A percentile compares a stretch with the other conserved stretches of the same genome.
Conservation (phyloP, 306 rosid species). For the Ormosia emarginata region DNA sequence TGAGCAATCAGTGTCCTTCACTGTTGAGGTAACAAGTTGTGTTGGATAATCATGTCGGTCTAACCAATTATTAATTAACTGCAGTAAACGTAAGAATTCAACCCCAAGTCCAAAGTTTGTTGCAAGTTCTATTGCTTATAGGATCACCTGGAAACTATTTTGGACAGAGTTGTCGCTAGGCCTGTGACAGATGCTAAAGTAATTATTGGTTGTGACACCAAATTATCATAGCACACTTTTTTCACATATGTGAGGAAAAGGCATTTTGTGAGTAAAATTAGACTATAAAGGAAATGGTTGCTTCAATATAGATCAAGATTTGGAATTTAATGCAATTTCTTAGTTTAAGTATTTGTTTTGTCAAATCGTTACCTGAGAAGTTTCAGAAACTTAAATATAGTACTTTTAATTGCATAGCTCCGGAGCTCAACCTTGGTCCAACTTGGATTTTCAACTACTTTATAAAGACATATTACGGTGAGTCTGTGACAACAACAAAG, state of each 20-base stretch:
- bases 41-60: conserved; percentile 13
- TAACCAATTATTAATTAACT: conserved; percentile 6
- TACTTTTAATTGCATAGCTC: conserved; percentile 2
- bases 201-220: not conserved
- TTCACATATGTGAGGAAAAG: not conserved
- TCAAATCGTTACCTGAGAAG: conserved; percentile 1
- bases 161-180: conserved; percentile 20
- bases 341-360: not conserved
- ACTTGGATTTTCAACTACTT: conserved; percentile 5
- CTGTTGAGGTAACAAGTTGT: not conserved
- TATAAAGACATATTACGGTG: not conserved
- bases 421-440: not conserved
- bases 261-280: not conserved
- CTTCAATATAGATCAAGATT: not conserved
- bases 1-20: not conserved
- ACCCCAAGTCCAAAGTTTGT: not conserved
- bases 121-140: not conserved
- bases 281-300: not conserved
- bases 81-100: not conserved
- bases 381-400: not conserved
- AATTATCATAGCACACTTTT: not conserved
- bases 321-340: not conserved
- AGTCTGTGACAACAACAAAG: not conserved
- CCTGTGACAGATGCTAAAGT: not conserved
- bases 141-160: conserved; percentile 26